These are phyloP conservation scores for Schizopora paradoxa DNA, from an alignment of 1,284 basidiomycete genomes.

Conservation along the genomic window DNA sequence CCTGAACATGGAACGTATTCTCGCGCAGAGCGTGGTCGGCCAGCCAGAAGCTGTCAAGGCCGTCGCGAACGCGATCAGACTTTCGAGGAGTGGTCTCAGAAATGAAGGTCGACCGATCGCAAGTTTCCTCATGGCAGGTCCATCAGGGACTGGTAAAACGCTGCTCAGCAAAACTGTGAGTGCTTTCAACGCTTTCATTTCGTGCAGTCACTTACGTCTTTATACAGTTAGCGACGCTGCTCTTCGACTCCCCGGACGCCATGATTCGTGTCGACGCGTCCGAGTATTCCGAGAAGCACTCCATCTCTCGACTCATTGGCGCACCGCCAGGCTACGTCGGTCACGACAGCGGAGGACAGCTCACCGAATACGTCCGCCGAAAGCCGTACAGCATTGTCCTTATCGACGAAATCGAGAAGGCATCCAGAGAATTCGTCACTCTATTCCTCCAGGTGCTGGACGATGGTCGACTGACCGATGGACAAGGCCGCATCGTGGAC, in stretches of 20 bases:
- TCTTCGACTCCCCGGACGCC: slow-evolving; percentile 87
- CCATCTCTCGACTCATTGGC: slow-evolving; percentile 85
- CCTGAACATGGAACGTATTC: slow-evolving; percentile 66
- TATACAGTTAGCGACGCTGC: slow-evolving; percentile 69
- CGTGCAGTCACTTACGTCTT: slow-evolving; percentile 19
- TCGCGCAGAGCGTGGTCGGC: slow-evolving; percentile 72
- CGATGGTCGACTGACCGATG: slow-evolving; percentile 91
- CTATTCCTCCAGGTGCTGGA: slow-evolving; percentile 93
- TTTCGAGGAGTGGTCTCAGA: slow-evolving; percentile 86
- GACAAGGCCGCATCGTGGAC: slow-evolving; percentile 72
- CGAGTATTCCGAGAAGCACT: slow-evolving; percentile 93
- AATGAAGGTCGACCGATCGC: slow-evolving; percentile 85
- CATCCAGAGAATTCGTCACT: slow-evolving; percentile 84
- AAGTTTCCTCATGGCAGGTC: slow-evolving; percentile 89
- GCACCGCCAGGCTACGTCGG: slow-evolving; percentile 92
- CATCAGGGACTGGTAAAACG: slow-evolving; percentile 89
- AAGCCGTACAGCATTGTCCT: slow-evolving; percentile 81
- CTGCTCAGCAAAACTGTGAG: slow-evolving; percentile 86
- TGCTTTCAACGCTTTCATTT: slow-evolving; percentile 18
- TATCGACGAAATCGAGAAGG: slow-evolving; percentile 89
- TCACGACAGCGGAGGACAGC: slow-evolving; percentile 84
- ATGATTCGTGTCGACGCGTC: slow-evolving; percentile 91
- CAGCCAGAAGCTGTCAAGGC: slow-evolving; percentile 87
- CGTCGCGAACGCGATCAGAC: slow-evolving; percentile 86
- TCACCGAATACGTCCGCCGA: slow-evolving; percentile 88